Percentiles rank a stretch among this genome's conserved stretches.
phyloP scores from a whole-genome alignment of 1,139 yeast species.

The Hansenula sp. region DNA sequence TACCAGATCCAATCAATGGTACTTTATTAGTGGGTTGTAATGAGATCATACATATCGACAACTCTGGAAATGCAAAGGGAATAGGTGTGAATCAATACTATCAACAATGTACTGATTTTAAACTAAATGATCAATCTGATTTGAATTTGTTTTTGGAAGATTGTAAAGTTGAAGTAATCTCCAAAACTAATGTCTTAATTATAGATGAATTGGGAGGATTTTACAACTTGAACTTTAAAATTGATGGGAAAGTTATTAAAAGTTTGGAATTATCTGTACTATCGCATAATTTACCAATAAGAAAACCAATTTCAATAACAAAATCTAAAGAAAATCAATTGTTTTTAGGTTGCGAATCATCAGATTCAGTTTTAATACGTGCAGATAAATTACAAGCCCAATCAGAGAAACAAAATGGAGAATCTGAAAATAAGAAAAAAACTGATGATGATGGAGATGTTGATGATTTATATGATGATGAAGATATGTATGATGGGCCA shows the following conservation, averaged over 20 bases:
- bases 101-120: constrained; percentile 44
- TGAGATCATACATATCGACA: constrained; percentile 74
- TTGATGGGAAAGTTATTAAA: constrained; percentile 39
- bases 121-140: constrained; percentile 45
- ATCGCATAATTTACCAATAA: not conserved
- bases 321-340: constrained; percentile 21
- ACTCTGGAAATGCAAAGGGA: constrained; percentile 71
- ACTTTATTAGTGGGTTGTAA: constrained; percentile 71
- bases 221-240: constrained; percentile 46
- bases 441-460: constrained; percentile 29
- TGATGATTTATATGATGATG: constrained; percentile 30
- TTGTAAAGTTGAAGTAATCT: constrained; percentile 41
- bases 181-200: constrained; percentile 48
- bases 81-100: constrained; percentile 61
- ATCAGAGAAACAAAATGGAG: constrained; percentile 9
- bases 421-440: constrained; percentile 15
- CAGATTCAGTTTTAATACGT: constrained; percentile 31
- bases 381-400: constrained; percentile 1
- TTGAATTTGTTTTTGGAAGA: constrained; percentile 58
- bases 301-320: constrained; percentile 21
- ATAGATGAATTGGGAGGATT: constrained; percentile 49
- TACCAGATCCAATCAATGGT: constrained; percentile 68
- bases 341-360: constrained; percentile 41
- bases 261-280: constrained; percentile 24
- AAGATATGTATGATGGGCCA: constrained; percentile 18